Conservation (phyloP, 768 basidiomycete genomes). For the Cystofilobasidium capitatum region DNA sequence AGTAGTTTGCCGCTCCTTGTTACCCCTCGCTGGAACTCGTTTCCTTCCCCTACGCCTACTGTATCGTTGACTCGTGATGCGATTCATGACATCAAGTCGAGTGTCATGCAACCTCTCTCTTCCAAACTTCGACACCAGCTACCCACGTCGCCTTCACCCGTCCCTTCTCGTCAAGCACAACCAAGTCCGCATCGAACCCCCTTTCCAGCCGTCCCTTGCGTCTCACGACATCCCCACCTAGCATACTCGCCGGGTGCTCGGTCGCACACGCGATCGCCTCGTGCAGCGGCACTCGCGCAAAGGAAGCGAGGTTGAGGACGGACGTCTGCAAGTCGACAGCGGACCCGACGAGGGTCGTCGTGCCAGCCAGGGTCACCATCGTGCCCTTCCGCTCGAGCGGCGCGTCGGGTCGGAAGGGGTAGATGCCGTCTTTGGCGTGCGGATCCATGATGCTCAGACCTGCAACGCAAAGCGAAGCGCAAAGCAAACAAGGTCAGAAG, state of each 20-base stretch:
- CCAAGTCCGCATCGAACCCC: conserved; percentile 79
- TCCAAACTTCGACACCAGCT: conserved; percentile 55
- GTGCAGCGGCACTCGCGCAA: conserved; percentile 71
- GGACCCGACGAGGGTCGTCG: conserved; percentile 68
- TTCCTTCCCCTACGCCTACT: too few relatives aligned
- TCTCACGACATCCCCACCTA: conserved; percentile 58
- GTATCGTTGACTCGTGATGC: too few relatives aligned
- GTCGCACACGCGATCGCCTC: conserved; percentile 81
- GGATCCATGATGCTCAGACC: conserved; percentile 83
- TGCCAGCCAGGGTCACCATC: conserved; percentile 71
- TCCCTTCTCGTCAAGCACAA: conserved; percentile 61
- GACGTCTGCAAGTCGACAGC: conserved; percentile 54
- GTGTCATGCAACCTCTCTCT: too few relatives aligned
- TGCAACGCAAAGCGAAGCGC: conserved; percentile 34
- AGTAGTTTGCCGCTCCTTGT: too few relatives aligned
- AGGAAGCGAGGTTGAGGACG: conserved; percentile 71
- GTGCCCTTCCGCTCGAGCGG: conserved; percentile 71
- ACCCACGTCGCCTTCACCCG: conserved; percentile 66
- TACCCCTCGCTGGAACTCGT: too few relatives aligned
- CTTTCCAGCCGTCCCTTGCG: conserved; percentile 66
- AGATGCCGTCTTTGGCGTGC: conserved; percentile 66
- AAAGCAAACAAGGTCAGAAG: conserved; percentile 1
- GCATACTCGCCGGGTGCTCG: conserved; percentile 71
- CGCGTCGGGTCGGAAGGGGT: conserved; percentile 79
- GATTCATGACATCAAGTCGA: too few relatives aligned